Evolutionary conservation across 306 rosid genomes (phyloP).

Genomic region (Clitoria ternatea): DNA sequence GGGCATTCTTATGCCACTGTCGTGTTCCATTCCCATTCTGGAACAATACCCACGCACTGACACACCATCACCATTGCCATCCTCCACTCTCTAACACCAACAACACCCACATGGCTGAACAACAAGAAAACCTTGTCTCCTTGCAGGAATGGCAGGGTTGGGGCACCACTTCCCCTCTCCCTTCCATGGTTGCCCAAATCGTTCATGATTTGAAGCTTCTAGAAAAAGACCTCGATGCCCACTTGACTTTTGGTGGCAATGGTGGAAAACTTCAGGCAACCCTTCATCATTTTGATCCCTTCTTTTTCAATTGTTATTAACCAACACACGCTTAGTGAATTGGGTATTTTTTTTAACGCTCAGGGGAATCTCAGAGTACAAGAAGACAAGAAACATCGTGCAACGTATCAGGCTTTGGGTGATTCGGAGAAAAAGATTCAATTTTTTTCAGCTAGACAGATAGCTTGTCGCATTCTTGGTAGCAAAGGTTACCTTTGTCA

Average conservation of each 20-base stretch:
- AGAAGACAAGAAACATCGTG: conserved; percentile 88
- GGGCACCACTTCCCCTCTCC: conserved; percentile 79
- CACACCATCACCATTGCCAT: background rate
- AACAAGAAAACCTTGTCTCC: conserved; percentile 39
- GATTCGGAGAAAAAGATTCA: conserved; percentile 78
- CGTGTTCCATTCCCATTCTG: background rate
- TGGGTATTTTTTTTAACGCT: background rate
- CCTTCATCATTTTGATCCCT: background rate
- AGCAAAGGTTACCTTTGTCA: conserved; percentile 92
- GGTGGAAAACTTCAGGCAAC: conserved; percentile 75
- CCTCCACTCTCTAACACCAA: conserved; percentile 11
- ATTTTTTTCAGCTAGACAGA: conserved; percentile 83
- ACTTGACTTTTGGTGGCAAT: conserved; percentile 72
- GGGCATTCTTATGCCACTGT: conserved; percentile 33
- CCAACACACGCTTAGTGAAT: too few species aligned
- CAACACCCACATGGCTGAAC: background rate
- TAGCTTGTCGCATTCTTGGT: conserved; percentile 93
- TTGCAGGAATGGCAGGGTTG: conserved; percentile 89
- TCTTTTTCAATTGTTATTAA: too few species aligned
- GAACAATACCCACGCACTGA: conserved; percentile 24
- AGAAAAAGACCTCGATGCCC: conserved; percentile 50
- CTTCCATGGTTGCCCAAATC: conserved; percentile 55
- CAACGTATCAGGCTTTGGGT: conserved; percentile 63
- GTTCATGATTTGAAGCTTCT: conserved; percentile 58
- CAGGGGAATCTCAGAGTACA: conserved; percentile 59